These are phyloP conservation scores for Phylloporus gajari DNA, from an alignment of 1,284 basidiomycete species.

Conservation along the genomic window DNA sequence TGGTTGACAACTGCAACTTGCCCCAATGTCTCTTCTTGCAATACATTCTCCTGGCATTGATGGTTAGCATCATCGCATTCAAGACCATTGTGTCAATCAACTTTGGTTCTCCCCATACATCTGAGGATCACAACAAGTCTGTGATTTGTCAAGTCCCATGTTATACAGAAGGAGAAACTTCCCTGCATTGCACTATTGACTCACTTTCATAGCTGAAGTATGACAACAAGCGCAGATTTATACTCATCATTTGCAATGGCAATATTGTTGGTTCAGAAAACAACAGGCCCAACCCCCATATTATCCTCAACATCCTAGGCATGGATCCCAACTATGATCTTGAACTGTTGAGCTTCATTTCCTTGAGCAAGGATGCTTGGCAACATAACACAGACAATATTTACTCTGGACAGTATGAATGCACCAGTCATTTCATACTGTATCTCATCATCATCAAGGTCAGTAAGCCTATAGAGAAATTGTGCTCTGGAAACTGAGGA, in stretches of 20 bases:
- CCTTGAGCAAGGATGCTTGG: conserved; percentile 92
- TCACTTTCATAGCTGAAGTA: conserved; percentile 95
- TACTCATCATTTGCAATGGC: conserved; percentile 97
- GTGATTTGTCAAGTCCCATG: conserved; percentile 99
- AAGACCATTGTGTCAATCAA: conserved; percentile 97
- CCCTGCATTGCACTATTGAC: conserved; percentile 91
- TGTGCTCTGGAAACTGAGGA: conserved; percentile 93
- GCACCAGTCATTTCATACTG: conserved; percentile 93
- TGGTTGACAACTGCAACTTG: conserved; percentile 92
- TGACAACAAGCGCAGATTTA: conserved; percentile 96
- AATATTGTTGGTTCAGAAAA: conserved; percentile 98
- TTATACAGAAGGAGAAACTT: conserved; percentile 95
- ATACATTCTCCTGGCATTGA: conserved; percentile 92
- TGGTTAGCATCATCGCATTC: conserved; percentile 97
- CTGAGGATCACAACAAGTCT: conserved; percentile 98
- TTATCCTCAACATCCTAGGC: conserved; percentile 96
- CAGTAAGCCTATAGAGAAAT: conserved; percentile 94
- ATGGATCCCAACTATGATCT: conserved; percentile 93
- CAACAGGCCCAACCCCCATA: conserved; percentile 89
- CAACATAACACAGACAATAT: conserved; percentile 99
- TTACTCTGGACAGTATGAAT: conserved; percentile 96
- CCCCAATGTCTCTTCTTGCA: conserved; percentile 91
- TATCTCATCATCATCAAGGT: conserved; percentile 98
- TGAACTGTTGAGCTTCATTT: conserved; percentile 93
- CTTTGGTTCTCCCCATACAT: conserved; percentile 83